Conservation (phyloP, 1,284 basidiomycete species). For the Sporisorium exsertum region DNA sequence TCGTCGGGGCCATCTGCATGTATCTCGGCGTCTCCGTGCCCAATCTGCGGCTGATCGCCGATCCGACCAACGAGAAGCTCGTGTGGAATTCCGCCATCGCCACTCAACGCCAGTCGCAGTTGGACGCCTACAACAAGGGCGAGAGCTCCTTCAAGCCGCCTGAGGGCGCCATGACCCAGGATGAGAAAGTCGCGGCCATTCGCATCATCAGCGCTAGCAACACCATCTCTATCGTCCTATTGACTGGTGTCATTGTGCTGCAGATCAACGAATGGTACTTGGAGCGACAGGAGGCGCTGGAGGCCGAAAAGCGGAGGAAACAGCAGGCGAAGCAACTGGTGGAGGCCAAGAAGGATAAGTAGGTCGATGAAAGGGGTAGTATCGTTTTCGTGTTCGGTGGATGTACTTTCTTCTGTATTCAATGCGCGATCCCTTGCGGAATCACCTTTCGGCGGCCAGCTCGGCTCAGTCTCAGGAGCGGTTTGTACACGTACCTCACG, state of each 20-base stretch:
- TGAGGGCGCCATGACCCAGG: conserved; percentile 47
- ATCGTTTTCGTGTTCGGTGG: not conserved
- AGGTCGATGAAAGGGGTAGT: not conserved
- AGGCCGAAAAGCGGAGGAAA: conserved; percentile 40
- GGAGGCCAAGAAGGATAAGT: conserved; percentile 46
- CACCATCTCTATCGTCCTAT: conserved; percentile 57
- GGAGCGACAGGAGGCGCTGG: conserved; percentile 44
- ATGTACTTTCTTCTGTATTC: too few relatives aligned
- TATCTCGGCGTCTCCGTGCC: conserved; percentile 62
- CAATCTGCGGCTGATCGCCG: conserved; percentile 61
- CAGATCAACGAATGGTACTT: conserved; percentile 64
- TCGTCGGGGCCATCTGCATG: conserved; percentile 64
- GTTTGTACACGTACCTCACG: too few relatives aligned
- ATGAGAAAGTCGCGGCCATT: conserved; percentile 56
- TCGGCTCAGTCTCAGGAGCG: not conserved
- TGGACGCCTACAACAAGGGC: conserved; percentile 44
- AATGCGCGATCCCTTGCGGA: not conserved
- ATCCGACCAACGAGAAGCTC: conserved; percentile 58
- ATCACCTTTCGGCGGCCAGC: not conserved
- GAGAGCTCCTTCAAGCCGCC: conserved; percentile 28
- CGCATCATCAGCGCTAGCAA: conserved; percentile 64
- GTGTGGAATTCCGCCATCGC: conserved; percentile 49
- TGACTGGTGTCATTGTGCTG: conserved; percentile 62
- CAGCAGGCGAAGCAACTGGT: conserved; percentile 34
- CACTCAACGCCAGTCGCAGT: conserved; percentile 50